phyloP scores from a whole-genome alignment of 2,329 filamentous ascomycete species.

The Beauveria scarabaeidicola region DNA sequence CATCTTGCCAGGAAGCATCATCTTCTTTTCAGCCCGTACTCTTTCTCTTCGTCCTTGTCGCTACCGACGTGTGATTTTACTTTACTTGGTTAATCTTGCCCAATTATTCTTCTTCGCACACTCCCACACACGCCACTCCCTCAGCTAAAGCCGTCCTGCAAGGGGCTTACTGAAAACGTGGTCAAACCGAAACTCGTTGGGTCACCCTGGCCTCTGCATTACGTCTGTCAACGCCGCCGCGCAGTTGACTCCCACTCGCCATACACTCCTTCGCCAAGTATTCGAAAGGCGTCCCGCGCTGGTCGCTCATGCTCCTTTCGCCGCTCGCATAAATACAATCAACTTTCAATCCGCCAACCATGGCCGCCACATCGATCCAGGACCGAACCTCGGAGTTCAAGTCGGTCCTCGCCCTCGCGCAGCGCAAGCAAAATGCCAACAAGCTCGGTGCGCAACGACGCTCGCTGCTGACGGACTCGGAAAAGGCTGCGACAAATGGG shows the following conservation, averaged over 20 bases:
- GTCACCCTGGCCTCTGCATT: neutral
- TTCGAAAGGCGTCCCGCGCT: conserved; percentile 20
- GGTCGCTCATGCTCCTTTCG: conserved; percentile 22
- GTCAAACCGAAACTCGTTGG: conserved; percentile 4
- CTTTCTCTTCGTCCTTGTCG: neutral
- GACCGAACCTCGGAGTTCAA: conserved; percentile 95
- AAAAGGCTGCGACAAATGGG: conserved; percentile 56
- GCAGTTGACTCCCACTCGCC: neutral
- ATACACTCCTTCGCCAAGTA: neutral
- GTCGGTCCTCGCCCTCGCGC: conserved; percentile 78
- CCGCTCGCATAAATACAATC: neutral
- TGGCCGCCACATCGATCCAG: conserved; percentile 74
- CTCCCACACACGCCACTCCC: neutral
- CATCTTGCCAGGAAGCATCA: neutral
- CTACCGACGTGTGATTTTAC: neutral
- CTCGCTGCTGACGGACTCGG: conserved; percentile 66
- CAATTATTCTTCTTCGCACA: neutral
- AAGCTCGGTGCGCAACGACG: conserved; percentile 75
- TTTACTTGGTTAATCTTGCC: neutral
- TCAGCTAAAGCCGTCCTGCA: conserved; percentile 4
- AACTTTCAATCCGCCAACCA: conserved; percentile 20
- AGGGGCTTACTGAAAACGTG: conserved; percentile 10
- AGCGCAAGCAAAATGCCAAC: conserved; percentile 65
- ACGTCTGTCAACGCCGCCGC: neutral
- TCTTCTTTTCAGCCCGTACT: neutral